Evolutionary conservation across 2,329 filamentous ascomycete genomes (phyloP), one percentile per base, ranked within the genome.

Genomic region (Hawksworthiomyces lignivorus): DNA sequence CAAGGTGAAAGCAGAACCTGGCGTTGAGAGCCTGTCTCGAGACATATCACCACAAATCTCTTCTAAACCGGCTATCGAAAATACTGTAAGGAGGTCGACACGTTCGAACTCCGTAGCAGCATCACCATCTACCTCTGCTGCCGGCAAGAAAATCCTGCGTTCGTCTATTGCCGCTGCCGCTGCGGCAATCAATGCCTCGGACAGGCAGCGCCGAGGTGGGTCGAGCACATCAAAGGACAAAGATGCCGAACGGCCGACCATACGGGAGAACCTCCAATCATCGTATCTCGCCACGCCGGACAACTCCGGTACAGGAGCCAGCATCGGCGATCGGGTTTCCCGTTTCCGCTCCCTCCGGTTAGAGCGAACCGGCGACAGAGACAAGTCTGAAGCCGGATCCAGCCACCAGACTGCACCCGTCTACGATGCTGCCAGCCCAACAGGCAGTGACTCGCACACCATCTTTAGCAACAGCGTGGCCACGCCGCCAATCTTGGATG

Each of bases 401-500:
- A 64, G 59, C 45, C n/a, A n/a, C n/a, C 61, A 67, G 44, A 57
- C 59, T 6, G 52, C 59, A 4, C 58, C 61, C 4, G 60, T 63
- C 20, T 72, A 67, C 41, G 69, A 75, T 35, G 63, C 63, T 0
- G 64, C 63, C 5, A 80, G 76, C 50, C 73, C 72, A 4, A 62
- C 67, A 0, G 70, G 63, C 21, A 77, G 71, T 53, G 72, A 77
- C 43, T 64, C 72, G 3, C 72, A 75, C 43, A 79, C 77, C 10
- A 66, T 76, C 26, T 82, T 84, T 53, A 73, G 70, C 52, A 73
- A 69, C 55, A 79, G 72, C 46, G 77, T 81, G 37, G 82, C 84
- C 39, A 87, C 85, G 9, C 84, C 85, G 22, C 84, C 84, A 7
- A 78, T 87, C 50, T 82, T 77, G 8, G 85, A 88, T 48, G 75